Evolutionary conservation across 805 yeast genomes (phyloP), one percentile per base, ranked within the genome.

Genomic region (Ogataea methylovora): DNA sequence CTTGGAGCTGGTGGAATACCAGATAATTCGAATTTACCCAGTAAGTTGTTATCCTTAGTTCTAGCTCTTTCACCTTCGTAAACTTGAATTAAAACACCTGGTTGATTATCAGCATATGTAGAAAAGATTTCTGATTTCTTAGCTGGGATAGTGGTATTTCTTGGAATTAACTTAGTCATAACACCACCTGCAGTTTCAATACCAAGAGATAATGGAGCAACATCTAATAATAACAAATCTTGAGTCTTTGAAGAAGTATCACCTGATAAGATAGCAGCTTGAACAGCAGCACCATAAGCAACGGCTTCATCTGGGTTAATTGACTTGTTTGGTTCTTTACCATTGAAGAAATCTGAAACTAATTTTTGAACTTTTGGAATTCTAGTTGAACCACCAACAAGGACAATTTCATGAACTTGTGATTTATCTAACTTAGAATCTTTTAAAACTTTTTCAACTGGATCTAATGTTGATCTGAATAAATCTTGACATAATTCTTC

Each of bases 291-390:
- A 81, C 97, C 96, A 71, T 87, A 87, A 58, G 97, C 97, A 66
- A 87, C 97, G 57, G 97, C 97, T 72, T 87, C 97, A 74, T 87
- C 97, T 52, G 97, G 96, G 78, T 87, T 87, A 67, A 87, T 87
- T 35, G 95, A 84, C 71, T 79, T 84, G 75, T 85, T 85, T 67
- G 94, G 95, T 70, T 87, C 95, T 73, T 87, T 88, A 62, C 96
- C 96, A 66, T 87, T 84, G 78, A 88, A 87, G 80, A 80, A 87
- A 67, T 88, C 97, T 48, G 95, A 82, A 34, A 87, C 95, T 56
- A 88, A 75, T 69, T 86, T 87, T 73, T 87, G 96, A 49, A 88
- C 80, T 72, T 84, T 87, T 71, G 97, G 97, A 69, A 87, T 87
- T 81, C 96, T 87, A 50, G 97, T 88, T 45, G 97, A 87, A 67